These are phyloP conservation scores for Porogramme epimiltina DNA, from an alignment of 1,284 basidiomycete genomes.

Conservation along the genomic window DNA sequence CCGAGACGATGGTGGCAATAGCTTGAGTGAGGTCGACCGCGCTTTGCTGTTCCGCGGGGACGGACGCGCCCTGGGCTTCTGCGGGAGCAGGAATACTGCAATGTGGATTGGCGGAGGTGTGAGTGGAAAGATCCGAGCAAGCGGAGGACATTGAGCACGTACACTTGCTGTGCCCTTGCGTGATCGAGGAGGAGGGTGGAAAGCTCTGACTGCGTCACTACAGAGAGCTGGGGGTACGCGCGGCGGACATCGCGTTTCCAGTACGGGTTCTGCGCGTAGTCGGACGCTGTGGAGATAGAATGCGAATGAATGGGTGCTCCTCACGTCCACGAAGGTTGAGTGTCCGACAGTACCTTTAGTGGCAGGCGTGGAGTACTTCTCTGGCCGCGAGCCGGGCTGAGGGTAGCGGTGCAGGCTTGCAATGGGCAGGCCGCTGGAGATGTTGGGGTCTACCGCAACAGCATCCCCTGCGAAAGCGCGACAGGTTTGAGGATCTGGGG, in stretches of 20 bases:
- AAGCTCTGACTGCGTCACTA: conserved; percentile 80
- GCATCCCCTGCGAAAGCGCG: conserved; percentile 59
- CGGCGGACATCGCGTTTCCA: conserved; percentile 94
- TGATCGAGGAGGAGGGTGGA: conserved; percentile 84
- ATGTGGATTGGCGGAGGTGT: background rate
- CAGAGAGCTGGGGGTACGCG: conserved; percentile 86
- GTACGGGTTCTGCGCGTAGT: conserved; percentile 86
- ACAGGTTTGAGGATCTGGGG: background rate
- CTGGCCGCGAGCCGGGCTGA: conserved; percentile 84
- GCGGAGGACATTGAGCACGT: conserved; percentile 33
- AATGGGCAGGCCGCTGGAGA: conserved; percentile 90
- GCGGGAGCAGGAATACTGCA: conserved; percentile 59
- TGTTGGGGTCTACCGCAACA: conserved; percentile 83
- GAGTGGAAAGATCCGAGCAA: background rate
- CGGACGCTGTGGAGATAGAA: conserved; percentile 58
- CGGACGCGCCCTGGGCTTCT: conserved; percentile 41
- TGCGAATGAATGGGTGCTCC: conserved; percentile 5
- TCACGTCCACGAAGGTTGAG: conserved; percentile 12
- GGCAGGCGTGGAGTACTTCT: conserved; percentile 84
- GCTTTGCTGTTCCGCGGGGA: conserved; percentile 48
- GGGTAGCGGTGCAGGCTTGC: conserved; percentile 78
- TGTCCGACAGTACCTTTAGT: conserved; percentile 76
- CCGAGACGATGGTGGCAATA: conserved; percentile 63
- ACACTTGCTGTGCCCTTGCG: conserved; percentile 62
- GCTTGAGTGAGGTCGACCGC: conserved; percentile 67